Percentiles rank a stretch among this genome's conserved stretches.
Conservation (phyloP, 2,329 filamentous ascomycete genomes). For the Arachnomyces sp. region DNA sequence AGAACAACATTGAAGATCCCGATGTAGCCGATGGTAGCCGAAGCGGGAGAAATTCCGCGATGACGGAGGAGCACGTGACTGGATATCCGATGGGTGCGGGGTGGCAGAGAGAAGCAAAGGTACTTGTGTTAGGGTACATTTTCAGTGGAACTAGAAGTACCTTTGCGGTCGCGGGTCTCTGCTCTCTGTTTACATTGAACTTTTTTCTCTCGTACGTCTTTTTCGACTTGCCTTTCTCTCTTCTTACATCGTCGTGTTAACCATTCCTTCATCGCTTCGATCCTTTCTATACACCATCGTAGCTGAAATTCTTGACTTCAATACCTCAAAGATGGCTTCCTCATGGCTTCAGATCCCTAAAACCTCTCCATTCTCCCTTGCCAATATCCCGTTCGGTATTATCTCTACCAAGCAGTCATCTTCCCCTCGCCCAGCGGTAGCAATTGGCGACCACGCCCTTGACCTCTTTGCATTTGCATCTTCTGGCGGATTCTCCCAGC, state of each 20-base stretch:
- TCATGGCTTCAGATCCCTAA: constrained; percentile 55
- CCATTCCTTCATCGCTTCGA: background rate
- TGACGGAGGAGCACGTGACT: no score
- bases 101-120: no score
- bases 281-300: constrained; percentile 4
- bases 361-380: constrained; percentile 61
- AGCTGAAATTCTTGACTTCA: constrained; percentile 1
- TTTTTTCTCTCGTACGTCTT: constrained; percentile 5
- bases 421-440: constrained; percentile 57
- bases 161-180: no score
- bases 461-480: constrained; percentile 58
- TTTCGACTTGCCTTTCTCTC: constrained; percentile 2
- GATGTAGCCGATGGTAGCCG: no score
- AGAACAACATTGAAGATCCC: no score
- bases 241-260: background rate
- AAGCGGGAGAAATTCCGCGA: no score
- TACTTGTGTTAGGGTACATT: no score
- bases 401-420: constrained; percentile 55
- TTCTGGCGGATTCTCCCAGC: constrained; percentile 50
- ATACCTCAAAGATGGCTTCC: constrained; percentile 20
- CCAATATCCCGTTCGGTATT: constrained; percentile 77
- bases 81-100: no score
- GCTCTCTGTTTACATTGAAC: background rate
- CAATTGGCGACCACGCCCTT: constrained; percentile 63
- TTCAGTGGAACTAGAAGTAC: no score